These are phyloP conservation scores for Naematelia encephala DNA, from an alignment of 768 basidiomycete genomes.

Conservation along the genomic window DNA sequence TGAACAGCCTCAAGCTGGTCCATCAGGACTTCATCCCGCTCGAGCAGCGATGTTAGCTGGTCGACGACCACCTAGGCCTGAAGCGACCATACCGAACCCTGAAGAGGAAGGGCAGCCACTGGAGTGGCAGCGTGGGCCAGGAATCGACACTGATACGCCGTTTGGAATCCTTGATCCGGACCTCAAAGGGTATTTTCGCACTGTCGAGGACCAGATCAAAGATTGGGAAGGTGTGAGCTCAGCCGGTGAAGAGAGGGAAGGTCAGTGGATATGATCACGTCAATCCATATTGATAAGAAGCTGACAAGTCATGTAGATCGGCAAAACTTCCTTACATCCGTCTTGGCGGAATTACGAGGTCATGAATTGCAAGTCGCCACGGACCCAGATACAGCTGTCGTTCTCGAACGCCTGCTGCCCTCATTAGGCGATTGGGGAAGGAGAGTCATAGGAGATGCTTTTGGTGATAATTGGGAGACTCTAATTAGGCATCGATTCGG, in stretches of 20 bases:
- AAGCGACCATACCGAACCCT: background rate
- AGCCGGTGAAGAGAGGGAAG: conserved; percentile 54
- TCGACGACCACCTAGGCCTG: conserved; percentile 1
- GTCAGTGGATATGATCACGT: conserved; percentile 21
- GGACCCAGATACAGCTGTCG: conserved; percentile 86
- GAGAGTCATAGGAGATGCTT: conserved; percentile 79
- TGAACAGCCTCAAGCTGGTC: conserved; percentile 21
- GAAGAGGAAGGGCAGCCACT: conserved; percentile 4
- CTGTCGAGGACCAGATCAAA: conserved; percentile 79
- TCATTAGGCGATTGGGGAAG: conserved; percentile 97
- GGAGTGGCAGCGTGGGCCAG: conserved; percentile 20
- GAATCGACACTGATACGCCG: conserved; percentile 61
- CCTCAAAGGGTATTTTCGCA: conserved; percentile 87
- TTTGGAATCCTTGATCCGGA: conserved; percentile 87
- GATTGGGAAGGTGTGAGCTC: conserved; percentile 65
- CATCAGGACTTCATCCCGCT: conserved; percentile 40
- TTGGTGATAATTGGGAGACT: conserved; percentile 77
- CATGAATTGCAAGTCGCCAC: conserved; percentile 88
- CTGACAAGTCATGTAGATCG: conserved; percentile 59
- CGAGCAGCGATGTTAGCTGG: conserved; percentile 27
- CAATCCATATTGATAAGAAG: conserved; percentile 57
- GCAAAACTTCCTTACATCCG: conserved; percentile 73
- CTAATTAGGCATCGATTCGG: conserved; percentile 72
- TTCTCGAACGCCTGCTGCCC: conserved; percentile 82
- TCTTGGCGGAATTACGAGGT: conserved; percentile 74